phyloP scores from a whole-genome alignment of 495 filamentous ascomycete genomes.

The Bryoglossum gracile region DNA sequence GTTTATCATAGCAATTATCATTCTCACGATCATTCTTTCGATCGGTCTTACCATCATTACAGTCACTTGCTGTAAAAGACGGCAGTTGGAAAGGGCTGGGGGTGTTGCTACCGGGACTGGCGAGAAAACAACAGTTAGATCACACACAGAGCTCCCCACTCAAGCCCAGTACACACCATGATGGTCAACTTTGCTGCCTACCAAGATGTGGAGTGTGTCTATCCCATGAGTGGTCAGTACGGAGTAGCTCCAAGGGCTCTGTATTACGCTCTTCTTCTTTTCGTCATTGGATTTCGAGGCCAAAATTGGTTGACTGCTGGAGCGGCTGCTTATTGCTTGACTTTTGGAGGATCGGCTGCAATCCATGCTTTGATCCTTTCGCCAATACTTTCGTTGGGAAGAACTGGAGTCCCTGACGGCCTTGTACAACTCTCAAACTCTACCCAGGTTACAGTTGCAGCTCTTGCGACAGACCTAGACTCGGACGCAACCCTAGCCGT shows the following conservation, averaged over 20 bases:
- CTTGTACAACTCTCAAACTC: neutral
- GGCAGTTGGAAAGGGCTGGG: too few species aligned
- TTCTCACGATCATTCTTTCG: too few species aligned
- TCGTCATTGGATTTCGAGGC: neutral
- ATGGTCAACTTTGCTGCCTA: slow-evolving; percentile 1
- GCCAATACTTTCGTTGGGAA: neutral
- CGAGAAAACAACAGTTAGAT: too few species aligned
- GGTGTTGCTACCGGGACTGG: too few species aligned
- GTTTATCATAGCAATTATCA: too few species aligned
- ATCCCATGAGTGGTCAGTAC: slow-evolving; percentile 7
- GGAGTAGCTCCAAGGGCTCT: neutral
- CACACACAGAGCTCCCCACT: too few species aligned
- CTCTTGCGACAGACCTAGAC: slow-evolving; percentile 1
- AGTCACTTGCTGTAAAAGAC: too few species aligned
- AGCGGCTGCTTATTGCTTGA: slow-evolving; percentile 3
- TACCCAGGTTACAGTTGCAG: neutral
- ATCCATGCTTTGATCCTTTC: slow-evolving; percentile 4
- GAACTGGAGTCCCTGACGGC: neutral
- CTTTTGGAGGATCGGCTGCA: neutral
- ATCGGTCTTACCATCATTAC: too few species aligned
- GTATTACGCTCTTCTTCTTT: slow-evolving; percentile 3
- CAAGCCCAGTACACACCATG: too few species aligned
- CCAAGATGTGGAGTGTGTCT: slow-evolving; percentile 5
- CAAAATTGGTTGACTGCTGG: slow-evolving; percentile 7
- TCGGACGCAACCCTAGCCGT: slow-evolving; percentile 4